Percentiles rank a stretch among this genome's conserved stretches.
Evolutionary conservation across 2,329 filamentous ascomycete species (phyloP).

Genomic region (Pseudopithomyces chartarum): DNA sequence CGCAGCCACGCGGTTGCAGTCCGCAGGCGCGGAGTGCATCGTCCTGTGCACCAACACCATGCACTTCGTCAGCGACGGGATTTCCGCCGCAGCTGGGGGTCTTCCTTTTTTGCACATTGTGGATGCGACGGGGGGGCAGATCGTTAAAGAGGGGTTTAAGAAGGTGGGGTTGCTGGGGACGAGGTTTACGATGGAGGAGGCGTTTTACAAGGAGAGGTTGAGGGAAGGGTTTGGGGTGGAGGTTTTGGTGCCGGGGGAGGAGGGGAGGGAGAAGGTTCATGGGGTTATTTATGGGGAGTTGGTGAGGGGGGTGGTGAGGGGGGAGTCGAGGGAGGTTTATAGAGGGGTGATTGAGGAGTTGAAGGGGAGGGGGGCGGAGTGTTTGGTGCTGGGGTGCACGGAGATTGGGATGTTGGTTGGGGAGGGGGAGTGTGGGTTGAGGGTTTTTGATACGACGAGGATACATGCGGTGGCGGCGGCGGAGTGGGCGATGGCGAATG

Average conservation of each 20-base stretch:
- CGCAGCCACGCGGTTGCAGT: not conserved
- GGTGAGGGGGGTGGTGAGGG: not conserved
- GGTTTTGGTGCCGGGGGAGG: not conserved
- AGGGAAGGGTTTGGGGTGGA: not conserved
- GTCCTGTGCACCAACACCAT: conserved; percentile 4
- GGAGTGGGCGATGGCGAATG: conserved; percentile 5
- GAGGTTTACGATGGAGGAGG: conserved; percentile 2
- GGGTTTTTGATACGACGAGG: conserved; percentile 2
- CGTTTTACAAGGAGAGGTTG: not conserved
- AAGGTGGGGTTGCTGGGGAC: not conserved
- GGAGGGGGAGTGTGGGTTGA: not conserved
- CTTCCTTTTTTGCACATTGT: not conserved
- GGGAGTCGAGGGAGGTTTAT: not conserved
- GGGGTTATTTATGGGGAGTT: not conserved
- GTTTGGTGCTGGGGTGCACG: conserved; percentile 1
- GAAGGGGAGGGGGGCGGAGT: not conserved
- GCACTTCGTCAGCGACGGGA: not conserved
- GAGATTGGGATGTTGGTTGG: conserved; percentile 2
- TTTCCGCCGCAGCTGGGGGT: not conserved
- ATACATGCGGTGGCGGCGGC: conserved; percentile 2
- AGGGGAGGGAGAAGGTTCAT: not conserved
- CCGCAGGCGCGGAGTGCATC: not conserved
- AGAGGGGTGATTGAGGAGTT: not conserved
- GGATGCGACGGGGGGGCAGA: not conserved
- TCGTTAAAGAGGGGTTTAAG: not conserved